Evolutionary conservation across 2,329 filamentous ascomycete genomes (phyloP), one percentile per base, ranked within the genome.

Genomic region (Ceratocystis cubensis): DNA sequence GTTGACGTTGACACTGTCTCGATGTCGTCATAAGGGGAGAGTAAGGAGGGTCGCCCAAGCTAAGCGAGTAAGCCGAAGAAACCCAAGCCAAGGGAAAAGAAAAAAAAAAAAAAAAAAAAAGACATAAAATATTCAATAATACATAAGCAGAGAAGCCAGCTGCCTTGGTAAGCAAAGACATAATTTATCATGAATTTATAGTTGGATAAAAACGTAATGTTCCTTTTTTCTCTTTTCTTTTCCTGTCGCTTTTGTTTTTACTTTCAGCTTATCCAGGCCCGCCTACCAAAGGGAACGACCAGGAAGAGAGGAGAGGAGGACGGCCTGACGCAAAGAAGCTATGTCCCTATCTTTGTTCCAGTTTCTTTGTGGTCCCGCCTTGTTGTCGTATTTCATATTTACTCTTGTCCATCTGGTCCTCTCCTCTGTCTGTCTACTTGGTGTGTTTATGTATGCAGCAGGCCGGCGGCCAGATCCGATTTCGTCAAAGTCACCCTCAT

Each of bases 1-100:
- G 8, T 37, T 37, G 33, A 37, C 33, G 33, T 37, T 37, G 8
- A 37, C 33, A 37, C 33, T 1, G 10, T 20, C 22, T 50, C 46
- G 20, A 22, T 50, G 46, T 50, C 46, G 46, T 50, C 46, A 50
- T 50, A 8, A 10, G 22, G 46, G 46, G n/a, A 50, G 46, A 6
- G 46, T 20, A 50, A 50, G 17, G 17, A 50, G 46, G 46, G 46
- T 8, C 6, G 46, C 46, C 46, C 46, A 50, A 50, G 22, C 22
- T 50, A 50, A 50, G 46, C 46, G 46, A 50, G n/a, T 22, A 50
- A 50, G 46, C 46, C 46, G 46, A 50, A 50, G 20, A 50, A 50
- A 50, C n/a, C 33, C 46, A 50, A 50, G 46, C 46, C 46, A 5
- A 8, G 46, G 5, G 0, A 8, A 20, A 22, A 8, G 3, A 20